phyloP scores from a whole-genome alignment of 1,284 basidiomycete genomes.

The Phaffia rhodozyma region DNA sequence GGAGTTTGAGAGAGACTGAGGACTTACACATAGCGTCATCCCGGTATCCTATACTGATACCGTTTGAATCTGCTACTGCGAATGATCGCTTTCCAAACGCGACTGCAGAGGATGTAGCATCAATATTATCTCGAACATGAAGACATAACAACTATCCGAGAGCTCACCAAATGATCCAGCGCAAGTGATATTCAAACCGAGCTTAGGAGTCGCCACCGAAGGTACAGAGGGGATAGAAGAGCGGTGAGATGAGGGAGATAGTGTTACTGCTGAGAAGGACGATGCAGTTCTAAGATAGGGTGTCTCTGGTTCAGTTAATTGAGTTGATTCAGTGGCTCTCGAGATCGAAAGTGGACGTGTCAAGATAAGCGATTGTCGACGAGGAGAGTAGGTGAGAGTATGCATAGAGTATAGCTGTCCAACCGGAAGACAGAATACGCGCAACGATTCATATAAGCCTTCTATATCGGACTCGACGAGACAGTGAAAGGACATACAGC shows the following conservation, averaged over 20 bases:
- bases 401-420: slow-evolving; percentile 4
- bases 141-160: neutral
- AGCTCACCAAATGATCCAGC: neutral
- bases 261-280: too few relatives aligned
- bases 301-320: neutral
- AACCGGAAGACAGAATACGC: neutral
- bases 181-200: neutral
- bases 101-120: too few relatives aligned
- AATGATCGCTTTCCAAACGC: neutral
- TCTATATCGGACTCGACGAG: neutral
- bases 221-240: too few relatives aligned
- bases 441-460: neutral
- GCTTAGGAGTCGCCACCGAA: neutral
- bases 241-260: neutral
- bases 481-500: neutral
- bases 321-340: neutral
- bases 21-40: slow-evolving; percentile 4
- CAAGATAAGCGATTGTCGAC: neutral
- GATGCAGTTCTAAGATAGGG: neutral
- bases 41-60: slow-evolving; percentile 9
- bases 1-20: neutral
- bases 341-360: slow-evolving; percentile 1
- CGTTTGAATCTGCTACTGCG: slow-evolving; percentile 3
- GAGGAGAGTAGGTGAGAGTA: slow-evolving; percentile 5
- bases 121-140: neutral